Percentiles rank a stretch among this genome's conserved stretches.
Evolutionary conservation across 2,329 filamentous ascomycete species (phyloP).

Genomic region (Fusarium sublunatum): DNA sequence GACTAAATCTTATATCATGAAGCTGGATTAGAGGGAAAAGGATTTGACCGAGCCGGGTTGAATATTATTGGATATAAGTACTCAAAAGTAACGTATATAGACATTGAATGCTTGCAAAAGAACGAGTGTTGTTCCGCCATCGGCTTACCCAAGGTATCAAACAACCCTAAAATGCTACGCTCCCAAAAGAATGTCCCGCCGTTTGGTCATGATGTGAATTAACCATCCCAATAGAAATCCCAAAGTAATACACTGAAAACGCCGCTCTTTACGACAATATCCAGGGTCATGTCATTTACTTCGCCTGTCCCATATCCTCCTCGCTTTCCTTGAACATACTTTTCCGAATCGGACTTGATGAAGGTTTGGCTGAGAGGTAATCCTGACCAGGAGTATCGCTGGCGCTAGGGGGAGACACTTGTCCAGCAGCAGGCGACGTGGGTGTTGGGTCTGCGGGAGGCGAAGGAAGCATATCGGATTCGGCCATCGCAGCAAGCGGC

Average conservation of each 20-base stretch:
- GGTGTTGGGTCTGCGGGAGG: slow-evolving; percentile 23
- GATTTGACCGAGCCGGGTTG: background rate
- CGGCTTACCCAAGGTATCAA: slow-evolving; percentile 11
- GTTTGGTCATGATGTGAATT: slow-evolving; percentile 1
- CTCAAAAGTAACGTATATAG: slow-evolving; percentile 33
- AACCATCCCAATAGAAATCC: background rate
- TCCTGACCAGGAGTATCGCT: slow-evolving; percentile 44
- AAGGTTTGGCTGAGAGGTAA: slow-evolving; percentile 45
- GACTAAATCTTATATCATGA: background rate
- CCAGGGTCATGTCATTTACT: slow-evolving; percentile 11
- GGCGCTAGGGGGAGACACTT: slow-evolving; percentile 47
- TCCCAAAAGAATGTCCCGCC: slow-evolving; percentile 36
- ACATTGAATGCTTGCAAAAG: slow-evolving; percentile 21
- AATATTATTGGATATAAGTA: slow-evolving; percentile 20
- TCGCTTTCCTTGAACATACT: slow-evolving; percentile 57
- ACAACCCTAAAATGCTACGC: slow-evolving; percentile 14
- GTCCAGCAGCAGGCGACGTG: slow-evolving; percentile 14
- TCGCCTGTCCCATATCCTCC: slow-evolving; percentile 52
- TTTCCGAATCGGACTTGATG: slow-evolving; percentile 48
- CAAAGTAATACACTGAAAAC: slow-evolving; percentile 26
- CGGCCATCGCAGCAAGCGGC: slow-evolving; percentile 14
- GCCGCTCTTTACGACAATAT: slow-evolving; percentile 19
- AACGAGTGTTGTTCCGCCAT: slow-evolving; percentile 28
- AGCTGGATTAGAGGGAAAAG: background rate
- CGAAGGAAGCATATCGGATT: slow-evolving; percentile 25